Base-by-base conservation (phyloP, 495 filamentous ascomycete genomes). In the Bombardia bombarda region DNA sequence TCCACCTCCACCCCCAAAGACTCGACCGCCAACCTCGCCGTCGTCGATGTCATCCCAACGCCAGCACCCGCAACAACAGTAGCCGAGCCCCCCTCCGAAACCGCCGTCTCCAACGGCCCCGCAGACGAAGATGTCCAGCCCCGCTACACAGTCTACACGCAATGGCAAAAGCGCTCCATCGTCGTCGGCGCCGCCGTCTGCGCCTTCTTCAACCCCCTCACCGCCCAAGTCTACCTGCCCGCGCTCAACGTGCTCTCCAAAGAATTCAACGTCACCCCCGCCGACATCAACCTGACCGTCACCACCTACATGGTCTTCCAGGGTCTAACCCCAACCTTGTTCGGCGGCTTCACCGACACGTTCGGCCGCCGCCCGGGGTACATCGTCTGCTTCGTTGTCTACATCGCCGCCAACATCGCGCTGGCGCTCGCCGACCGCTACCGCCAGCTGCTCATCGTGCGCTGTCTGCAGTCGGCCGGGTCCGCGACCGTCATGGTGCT, bases 161-260 rank as follows among this genome's bases (percentile, higher is more conserved):
- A 57, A 35, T 57, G 61, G 44, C 65, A 78, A 49, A 85, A 84
- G 63, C 59, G 66, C 40, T 67, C 75, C 43, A 78, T 85, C 38
- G 73, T 86, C 38, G 63, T 78, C 39, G 69, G 77, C 37, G 78
- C 78, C 26, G 73, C 80, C 8, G 55, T 71, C 40, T 73, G 66
- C 9, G 74, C 79, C 17, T 79, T 84, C 58, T 83, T 85, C 67
- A 87, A 83, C 0, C 82, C 83, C 1, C 58, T 88, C 9, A 80
- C 78, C 9, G 77, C 79, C 1, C 60, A 66, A 24, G 86, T 89
- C 46, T 90, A 90, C 61, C 81, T 83, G 38, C 83, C 83, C 4
- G 78, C 82, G 0, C 63, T 89, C 31, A 72, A 65, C n/a, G 60
- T 62, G 0, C 52, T 86, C 5, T 64, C 77, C 0, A 21, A 53